phyloP scores from a whole-genome alignment of 176 grass and related monocot species.

The Echinochloa phyllopogon region DNA sequence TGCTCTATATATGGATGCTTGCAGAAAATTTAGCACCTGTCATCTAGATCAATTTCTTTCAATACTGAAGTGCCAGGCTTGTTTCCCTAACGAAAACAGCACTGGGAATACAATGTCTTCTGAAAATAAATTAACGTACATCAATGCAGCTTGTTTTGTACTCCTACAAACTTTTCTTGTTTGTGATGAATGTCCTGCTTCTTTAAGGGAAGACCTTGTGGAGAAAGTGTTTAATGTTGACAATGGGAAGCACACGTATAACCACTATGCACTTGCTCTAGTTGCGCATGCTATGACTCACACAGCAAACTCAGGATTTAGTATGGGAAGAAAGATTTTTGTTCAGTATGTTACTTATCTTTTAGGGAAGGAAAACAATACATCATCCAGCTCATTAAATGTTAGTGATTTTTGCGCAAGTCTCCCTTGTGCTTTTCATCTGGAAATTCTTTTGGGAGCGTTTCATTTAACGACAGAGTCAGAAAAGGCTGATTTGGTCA shows the following conservation, averaged over 20 bases:
- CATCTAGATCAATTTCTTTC: conserved; percentile 86
- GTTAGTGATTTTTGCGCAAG: conserved; percentile 59
- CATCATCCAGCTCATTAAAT: conserved; percentile 46
- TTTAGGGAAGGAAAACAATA: conserved; percentile 65
- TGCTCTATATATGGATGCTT: conserved; percentile 70
- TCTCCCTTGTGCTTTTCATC: conserved; percentile 84
- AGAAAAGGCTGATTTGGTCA: conserved; percentile 65
- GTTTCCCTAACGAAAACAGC: conserved; percentile 63
- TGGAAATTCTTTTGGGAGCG: conserved; percentile 86
- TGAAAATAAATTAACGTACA: conserved; percentile 41
- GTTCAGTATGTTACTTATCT: conserved; percentile 65
- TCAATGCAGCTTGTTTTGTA: conserved; percentile 79
- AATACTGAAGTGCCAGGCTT: conserved; percentile 63
- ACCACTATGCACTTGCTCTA: conserved; percentile 75
- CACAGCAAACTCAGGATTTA: conserved; percentile 55
- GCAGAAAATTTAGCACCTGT: conserved; percentile 57
- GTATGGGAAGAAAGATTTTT: conserved; percentile 72
- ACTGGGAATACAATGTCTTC: conserved; percentile 41
- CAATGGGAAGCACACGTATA: conserved; percentile 76
- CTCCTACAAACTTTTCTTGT: conserved; percentile 69
- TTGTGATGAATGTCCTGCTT: conserved; percentile 62
- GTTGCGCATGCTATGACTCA: conserved; percentile 70
- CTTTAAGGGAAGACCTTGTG: conserved; percentile 74
- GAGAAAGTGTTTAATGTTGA: conserved; percentile 82
- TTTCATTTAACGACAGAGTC: conserved; percentile 76